Evolutionary conservation across 2,329 filamentous ascomycete species (phyloP), one percentile per base, ranked within the genome.

Genomic region (Aureobasidium sp.): DNA sequence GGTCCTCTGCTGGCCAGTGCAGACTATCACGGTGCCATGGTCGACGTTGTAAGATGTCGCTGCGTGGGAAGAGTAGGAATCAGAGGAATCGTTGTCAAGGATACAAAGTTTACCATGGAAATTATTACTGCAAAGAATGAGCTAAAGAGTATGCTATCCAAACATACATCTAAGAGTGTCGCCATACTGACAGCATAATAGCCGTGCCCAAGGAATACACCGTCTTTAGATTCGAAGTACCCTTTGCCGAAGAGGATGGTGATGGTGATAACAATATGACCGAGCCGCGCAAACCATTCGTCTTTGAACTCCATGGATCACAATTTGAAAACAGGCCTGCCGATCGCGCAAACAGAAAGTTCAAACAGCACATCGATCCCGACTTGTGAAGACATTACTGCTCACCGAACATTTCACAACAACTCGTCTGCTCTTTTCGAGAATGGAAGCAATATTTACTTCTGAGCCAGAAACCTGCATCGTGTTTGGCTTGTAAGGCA

Each of bases 161-260:
- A 47, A 27, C 16, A 13, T 8, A 45, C 21, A 16, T 62, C 63
- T 7, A 15, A 37, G 3, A 13, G 34, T 37, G 34, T 5, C 34
- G 34, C 34, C 11, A 27, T 36, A n/a, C 39, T 57, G n/a, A 57
- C 30, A 25, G 2, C n/a, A 8, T 16, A n/a, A 27, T 37, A 83
- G 80, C 85, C 44, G 80, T 97, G 62, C 93, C 94, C 3, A 99
- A 99, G 72, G 91, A 96, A 71, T 87, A 91, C 42, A 93, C 91
- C 0, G 80, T 93, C 21, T 97, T 99, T 69, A 83, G 86, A 25
- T 85, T 97, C 66, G 81, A 84, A 65, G 79, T 97, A 10, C 84
- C 87, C 1, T 72, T 81, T 16, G 70, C 68, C 7, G 64, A 65
- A 7, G 66, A 65, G 44, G 63, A 63, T 16, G 62, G 63, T 47